Base-by-base conservation (phyloP, 768 basidiomycete genomes). In the Tulasnella sp. region DNA sequence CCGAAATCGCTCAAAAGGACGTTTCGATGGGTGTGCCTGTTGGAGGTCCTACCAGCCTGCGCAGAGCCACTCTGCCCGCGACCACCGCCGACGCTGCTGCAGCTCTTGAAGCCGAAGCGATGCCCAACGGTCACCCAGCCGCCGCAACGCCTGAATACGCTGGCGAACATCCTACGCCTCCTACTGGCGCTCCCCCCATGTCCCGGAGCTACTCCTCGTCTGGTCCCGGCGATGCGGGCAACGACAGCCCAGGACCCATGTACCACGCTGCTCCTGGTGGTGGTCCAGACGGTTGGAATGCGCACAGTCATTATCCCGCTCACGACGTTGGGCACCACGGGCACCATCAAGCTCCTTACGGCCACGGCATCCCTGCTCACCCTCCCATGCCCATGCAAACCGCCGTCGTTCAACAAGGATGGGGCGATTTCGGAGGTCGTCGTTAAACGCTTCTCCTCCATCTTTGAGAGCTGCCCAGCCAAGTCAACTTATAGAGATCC, bases 381-480 rank as follows among this genome's bases (percentile, higher is more conserved):
- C 70, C 70, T 71, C 70, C 70, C 9, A 44, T 44, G 42, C 70
- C 70, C 3, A 57, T 57, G 70, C 37, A 44, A 23, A 35, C 42
- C 42, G 70, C 37, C 70, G 70, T 37, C 32, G 70, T 71, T 44
- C 70, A 71, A 23, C 70, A 71, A 37, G 70, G 70, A 10, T 71
- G 70, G 70, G 70, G 35, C 16, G n/a, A 71, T 37, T 69, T 29
- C 37, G 67, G 67, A 29, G 70, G 70, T 26, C 37, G 70, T 71
- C 35, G 70, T 57, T 57, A 57, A 57, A 57, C n/a, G 55, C 26
- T 2, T 57, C 11, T 46, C 44, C 44, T 57, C 55, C 55, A 10
- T 29, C 9, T 29, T 57, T 57, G 5, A 39, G 39, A 39, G 39
- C 39, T 9, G 3, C 39, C 39, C 3, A 39, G 39, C 39, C 39